Conservation (phyloP, 805 yeast species). For the Kluyveromyces dobzhanskii region DNA sequence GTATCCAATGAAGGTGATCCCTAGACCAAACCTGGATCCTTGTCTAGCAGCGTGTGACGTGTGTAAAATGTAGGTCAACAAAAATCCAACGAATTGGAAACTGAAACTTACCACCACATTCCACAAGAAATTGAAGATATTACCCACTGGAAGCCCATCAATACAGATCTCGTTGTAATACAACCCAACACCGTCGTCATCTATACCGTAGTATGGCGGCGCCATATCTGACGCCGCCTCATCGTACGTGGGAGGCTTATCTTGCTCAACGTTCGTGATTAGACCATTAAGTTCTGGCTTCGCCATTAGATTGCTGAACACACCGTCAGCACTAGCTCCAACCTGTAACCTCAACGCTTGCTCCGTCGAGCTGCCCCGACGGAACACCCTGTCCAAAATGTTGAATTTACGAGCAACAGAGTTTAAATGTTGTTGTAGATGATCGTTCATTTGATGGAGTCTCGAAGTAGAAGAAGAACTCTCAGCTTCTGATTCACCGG, state of each 20-base stretch:
- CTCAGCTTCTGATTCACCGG: too few species aligned
- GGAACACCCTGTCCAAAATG: conserved; percentile 32
- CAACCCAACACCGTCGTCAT: conserved; percentile 49
- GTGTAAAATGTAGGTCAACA: conserved; percentile 81
- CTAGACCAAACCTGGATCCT: conserved; percentile 89
- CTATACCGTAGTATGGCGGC: conserved; percentile 95
- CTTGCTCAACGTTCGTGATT: conserved; percentile 30
- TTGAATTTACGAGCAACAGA: conserved; percentile 32
- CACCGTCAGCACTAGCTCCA: conserved; percentile 58
- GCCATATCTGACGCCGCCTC: conserved; percentile 92
- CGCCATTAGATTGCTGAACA: conserved; percentile 84
- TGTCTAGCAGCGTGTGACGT: conserved; percentile 96
- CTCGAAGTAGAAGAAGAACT: not conserved
- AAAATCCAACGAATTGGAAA: conserved; percentile 89
- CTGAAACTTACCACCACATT: conserved; percentile 81
- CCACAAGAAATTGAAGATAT: conserved; percentile 83
- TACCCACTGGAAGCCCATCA: conserved; percentile 94
- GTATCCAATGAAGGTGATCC: conserved; percentile 68
- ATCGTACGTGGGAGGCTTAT: conserved; percentile 78
- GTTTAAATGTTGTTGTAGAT: conserved; percentile 9
- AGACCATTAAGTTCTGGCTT: conserved; percentile 54
- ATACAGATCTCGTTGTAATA: conserved; percentile 85
- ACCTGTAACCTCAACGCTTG: conserved; percentile 10
- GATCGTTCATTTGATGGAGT: conserved; percentile 1
- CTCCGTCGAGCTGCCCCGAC: conserved; percentile 12